Evolutionary conservation across 2,329 filamentous ascomycete genomes (phyloP), one percentile per base, ranked within the genome.

Genomic region (Sclerotinia subarctica): DNA sequence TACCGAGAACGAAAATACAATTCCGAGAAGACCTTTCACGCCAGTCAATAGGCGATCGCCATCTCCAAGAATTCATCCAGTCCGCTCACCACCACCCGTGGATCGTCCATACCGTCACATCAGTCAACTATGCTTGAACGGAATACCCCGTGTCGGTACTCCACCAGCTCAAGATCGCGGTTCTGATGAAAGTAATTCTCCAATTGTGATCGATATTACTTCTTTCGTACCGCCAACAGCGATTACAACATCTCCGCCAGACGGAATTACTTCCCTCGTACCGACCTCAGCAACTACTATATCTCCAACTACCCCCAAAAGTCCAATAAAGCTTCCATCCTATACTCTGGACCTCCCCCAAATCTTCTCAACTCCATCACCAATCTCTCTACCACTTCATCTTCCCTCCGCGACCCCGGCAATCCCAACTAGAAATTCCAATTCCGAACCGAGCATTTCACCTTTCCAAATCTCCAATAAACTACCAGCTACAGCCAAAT

Each of bases 61-160:
- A 42, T 44, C 62, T 19, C 35, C 32, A 15, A 46, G 7, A 26
- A 3, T 13, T 24, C 26, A 8, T 29, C 11, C 46, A 42, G 11
- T 38, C 26, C 64, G 46, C 44, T 29, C 42, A 13, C 64, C 47
- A 2, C 64, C 64, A 7, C 56, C 64, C 5, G 62, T 21, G 32
- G 38, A 67, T 35, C 64, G 64, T 42, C 64, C 64, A 38, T 67
- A 67, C 60, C 64, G 64, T 29, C 56, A 62, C 52, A 38, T 51
- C 21, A 62, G 56, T 35, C 64, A 66, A n/a, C 24, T 21, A 21
- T 21, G n/a, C 29, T 8, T 59, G 10, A n/a, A 46, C 17, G 26
- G 24, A 10, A 26, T 24, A 5, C 0, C 59, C 51, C 13, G 1
- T 19, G 2, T 38, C 8, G 21, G 35, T 38, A 24, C 0, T 6